Conservation (phyloP, 2,329 filamentous ascomycete genomes). For the Cercospora nicotianae region DNA sequence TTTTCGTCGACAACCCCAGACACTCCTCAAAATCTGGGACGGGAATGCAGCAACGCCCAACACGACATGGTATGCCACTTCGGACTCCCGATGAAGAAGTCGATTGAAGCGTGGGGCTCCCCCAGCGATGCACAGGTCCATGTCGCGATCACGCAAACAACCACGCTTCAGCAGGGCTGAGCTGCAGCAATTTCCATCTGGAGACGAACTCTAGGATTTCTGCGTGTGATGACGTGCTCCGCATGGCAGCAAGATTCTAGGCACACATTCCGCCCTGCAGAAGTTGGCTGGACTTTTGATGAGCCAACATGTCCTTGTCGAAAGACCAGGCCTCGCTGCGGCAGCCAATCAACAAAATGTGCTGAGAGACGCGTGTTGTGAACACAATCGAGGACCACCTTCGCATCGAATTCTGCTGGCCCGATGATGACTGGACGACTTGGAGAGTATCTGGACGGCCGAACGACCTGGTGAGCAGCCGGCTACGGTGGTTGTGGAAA, state of each 20-base stretch:
- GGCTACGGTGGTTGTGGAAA: background rate
- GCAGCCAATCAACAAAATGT: background rate
- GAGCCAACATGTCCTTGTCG: conserved; percentile 5
- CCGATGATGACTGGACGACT: background rate
- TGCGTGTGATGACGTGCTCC: conserved; percentile 14
- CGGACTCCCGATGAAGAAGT: background rate
- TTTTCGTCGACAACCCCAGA: conserved; percentile 7
- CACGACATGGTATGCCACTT: conserved; percentile 4
- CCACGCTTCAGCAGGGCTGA: background rate
- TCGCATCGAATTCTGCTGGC: background rate
- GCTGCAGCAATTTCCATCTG: background rate
- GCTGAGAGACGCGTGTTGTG: background rate
- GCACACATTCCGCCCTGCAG: background rate
- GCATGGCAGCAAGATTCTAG: conserved; percentile 7
- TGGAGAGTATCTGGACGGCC: background rate
- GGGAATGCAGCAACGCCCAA: conserved; percentile 5
- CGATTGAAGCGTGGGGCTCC: background rate
- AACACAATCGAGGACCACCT: background rate
- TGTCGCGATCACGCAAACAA: conserved; percentile 7
- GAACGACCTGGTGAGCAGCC: background rate
- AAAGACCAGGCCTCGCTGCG: background rate
- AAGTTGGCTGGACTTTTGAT: conserved; percentile 1
- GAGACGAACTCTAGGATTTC: background rate
- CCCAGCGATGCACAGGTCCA: conserved; percentile 9
- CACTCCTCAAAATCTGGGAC: conserved; percentile 12